Conservation (phyloP, 306 rosid genomes). For the Vicia villosa region DNA sequence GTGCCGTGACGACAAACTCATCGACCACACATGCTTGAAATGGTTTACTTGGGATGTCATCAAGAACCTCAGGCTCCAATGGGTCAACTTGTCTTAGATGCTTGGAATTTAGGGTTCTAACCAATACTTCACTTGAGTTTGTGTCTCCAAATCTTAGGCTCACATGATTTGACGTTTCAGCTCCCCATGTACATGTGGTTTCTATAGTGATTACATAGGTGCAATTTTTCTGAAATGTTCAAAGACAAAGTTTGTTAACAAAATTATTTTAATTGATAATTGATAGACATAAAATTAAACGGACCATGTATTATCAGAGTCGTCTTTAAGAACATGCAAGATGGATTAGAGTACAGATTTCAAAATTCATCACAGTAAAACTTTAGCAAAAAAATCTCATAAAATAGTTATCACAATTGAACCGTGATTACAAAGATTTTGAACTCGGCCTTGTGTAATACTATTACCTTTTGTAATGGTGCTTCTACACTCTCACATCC, state of each 20-base stretch:
- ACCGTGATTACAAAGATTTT: too few species aligned
- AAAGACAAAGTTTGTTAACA: neutral
- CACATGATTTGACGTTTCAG: constrained; percentile 66
- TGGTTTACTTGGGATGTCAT: constrained; percentile 68
- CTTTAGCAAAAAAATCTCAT: too few species aligned
- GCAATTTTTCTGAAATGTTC: constrained; percentile 54
- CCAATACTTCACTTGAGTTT: constrained; percentile 62
- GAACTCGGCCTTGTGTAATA: too few species aligned
- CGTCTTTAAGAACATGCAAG: too few species aligned
- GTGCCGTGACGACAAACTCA: constrained; percentile 61
- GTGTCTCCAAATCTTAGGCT: constrained; percentile 82
- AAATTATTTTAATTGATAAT: neutral
- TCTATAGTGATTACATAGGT: constrained; percentile 62
- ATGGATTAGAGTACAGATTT: too few species aligned
- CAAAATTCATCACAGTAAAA: too few species aligned
- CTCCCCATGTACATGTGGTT: constrained; percentile 82
- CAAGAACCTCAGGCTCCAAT: constrained; percentile 56
- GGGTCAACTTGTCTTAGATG: constrained; percentile 63
- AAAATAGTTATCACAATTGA: too few species aligned
- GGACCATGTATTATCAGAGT: too few species aligned
- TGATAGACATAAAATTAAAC: too few species aligned
- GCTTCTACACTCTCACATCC: constrained; percentile 45
- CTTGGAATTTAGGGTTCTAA: constrained; percentile 59
- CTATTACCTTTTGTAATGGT: constrained; percentile 49
- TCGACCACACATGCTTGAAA: constrained; percentile 85